Conservation (phyloP, 306 rosid species). For the Glycine soja region DNA sequence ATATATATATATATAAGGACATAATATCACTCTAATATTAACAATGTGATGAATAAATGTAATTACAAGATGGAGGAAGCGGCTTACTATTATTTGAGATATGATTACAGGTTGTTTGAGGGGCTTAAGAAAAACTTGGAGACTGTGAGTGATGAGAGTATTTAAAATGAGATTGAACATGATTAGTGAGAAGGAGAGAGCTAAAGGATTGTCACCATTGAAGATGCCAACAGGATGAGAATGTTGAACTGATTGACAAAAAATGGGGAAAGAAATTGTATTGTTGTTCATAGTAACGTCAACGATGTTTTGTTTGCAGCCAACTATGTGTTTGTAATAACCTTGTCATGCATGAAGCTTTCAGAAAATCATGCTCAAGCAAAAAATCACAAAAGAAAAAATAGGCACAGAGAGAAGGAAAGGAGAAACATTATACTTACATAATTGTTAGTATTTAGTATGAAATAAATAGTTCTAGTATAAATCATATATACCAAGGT, state of each 20-base stretch:
- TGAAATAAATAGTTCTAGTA: not conserved
- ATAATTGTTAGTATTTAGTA: not conserved
- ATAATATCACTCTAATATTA: not conserved
- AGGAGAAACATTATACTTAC: conserved; percentile 28
- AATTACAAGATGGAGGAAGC: not conserved
- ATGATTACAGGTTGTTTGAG: conserved; percentile 72
- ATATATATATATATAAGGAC: too few species aligned
- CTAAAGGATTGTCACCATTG: conserved; percentile 58
- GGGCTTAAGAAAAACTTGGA: conserved; percentile 71
- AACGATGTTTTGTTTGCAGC: not conserved
- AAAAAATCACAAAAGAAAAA: not conserved
- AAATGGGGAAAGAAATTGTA: not conserved
- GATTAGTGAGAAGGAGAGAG: conserved; percentile 50
- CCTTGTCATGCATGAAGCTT: conserved; percentile 63
- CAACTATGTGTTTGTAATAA: conserved; percentile 40
- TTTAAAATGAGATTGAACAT: conserved; percentile 57
- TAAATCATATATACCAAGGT: not conserved
- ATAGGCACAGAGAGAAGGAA: not conserved
- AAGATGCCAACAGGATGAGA: conserved; percentile 43
- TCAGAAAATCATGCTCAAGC: conserved; percentile 22
- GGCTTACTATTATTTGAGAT: conserved; percentile 72
- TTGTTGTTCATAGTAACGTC: not conserved
- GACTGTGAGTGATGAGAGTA: conserved; percentile 37
- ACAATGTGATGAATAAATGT: not conserved
- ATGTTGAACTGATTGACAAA: not conserved